Base-by-base conservation (phyloP, 352 stramenopile species). In the Pythium sp. region DNA sequence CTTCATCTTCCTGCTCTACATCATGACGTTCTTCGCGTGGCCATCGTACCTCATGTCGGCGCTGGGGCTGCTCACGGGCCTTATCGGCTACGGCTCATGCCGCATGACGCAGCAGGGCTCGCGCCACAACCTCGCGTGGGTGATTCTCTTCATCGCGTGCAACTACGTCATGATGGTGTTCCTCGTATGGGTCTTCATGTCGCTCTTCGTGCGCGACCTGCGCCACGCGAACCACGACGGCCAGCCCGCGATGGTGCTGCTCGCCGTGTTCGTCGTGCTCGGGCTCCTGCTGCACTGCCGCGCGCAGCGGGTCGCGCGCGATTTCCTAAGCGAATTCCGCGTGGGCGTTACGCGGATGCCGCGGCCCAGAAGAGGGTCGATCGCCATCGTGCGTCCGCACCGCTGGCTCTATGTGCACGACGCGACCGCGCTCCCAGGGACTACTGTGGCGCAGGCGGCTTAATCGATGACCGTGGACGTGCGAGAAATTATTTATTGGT, bases 1-100 rank as follows among this genome's bases (percentile, higher is more conserved):
- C 15, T 81, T 73, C 65, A 77, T 78, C 36, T 61, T 78, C 15
- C 54, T 81, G 24, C 53, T 77, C 47, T 81, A 81, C 53, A 68
- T 74, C 15, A 30, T 78, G 58, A 77, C 75, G 1, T 74, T 68
- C 53, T 80, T 70, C 15, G 74, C 68, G 62, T 77, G 71, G 74
- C 66, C 67, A 24, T 68, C 69, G 26, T 79, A 78, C 26, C 47
- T 69, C n/a, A 70, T 79, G 55, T 72, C 75, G 22, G 30, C 54
- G 15, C 58, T 77, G 36, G 75, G 75, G 0, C 57, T 79, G 0
- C 46, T 70, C 26, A 76, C 72, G 22, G 75, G 75, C 2, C 67
- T 73, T 3, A 49, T 74, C 6, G 75, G 75, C 24, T 72, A 79
- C 32, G 26, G 70, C n/a, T 67, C 70, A 15, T 79, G 70, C 58